Percentiles rank a stretch among this genome's conserved stretches.
phyloP scores from a whole-genome alignment of 1,139 yeast genomes.

The Debaryomyces robertsiae region DNA sequence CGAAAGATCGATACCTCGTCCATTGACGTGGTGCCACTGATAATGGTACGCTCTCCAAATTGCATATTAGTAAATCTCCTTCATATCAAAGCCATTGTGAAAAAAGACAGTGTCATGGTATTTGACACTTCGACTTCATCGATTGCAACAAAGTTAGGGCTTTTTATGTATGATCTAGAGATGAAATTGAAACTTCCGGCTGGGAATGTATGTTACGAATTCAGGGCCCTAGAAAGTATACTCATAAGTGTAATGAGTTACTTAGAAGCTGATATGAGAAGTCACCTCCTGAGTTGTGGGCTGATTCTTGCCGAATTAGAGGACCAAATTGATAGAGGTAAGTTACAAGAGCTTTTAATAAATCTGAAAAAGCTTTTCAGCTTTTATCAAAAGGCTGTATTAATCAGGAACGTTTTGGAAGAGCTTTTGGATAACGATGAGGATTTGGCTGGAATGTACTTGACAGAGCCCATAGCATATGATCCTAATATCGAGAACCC shows the following conservation, averaged over 20 bases:
- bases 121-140: conserved; percentile 71
- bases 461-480: conserved; percentile 47
- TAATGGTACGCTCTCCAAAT: conserved; percentile 69
- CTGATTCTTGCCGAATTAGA: conserved; percentile 80
- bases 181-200: conserved; percentile 62
- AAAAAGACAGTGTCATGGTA: conserved; percentile 76
- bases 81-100: conserved; percentile 85
- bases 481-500: conserved; percentile 29
- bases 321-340: conserved; percentile 79
- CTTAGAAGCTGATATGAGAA: conserved; percentile 81
- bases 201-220: conserved; percentile 61
- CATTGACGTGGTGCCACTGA: conserved; percentile 86
- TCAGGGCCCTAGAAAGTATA: conserved; percentile 86
- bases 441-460: conserved; percentile 81
- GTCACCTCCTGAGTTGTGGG: conserved; percentile 73
- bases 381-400: conserved; percentile 79
- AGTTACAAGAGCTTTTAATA: conserved; percentile 75
- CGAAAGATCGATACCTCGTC: conserved; percentile 87
- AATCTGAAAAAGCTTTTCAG: conserved; percentile 80
- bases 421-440: conserved; percentile 88
- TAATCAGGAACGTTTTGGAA: conserved; percentile 83
- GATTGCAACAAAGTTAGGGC: conserved; percentile 63
- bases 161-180: conserved; percentile 85
- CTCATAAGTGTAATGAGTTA: conserved; percentile 82
- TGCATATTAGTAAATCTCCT: conserved; percentile 79